Conservation (phyloP, 768 basidiomycete species). For the Aureoboletus auriporus region DNA sequence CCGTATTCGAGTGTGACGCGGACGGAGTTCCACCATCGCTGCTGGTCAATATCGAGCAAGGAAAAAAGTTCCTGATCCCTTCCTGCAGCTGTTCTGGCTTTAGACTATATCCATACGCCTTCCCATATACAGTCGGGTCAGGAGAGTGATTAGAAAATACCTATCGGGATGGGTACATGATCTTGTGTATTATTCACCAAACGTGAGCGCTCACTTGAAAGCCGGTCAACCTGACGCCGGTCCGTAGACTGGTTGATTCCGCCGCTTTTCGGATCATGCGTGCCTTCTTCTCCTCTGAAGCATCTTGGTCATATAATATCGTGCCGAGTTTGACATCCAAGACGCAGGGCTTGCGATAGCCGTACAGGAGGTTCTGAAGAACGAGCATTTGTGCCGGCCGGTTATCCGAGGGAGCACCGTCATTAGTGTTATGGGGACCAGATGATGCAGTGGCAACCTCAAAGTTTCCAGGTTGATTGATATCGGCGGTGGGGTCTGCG, state of each 20-base stretch:
- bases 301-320: conserved; percentile 69
- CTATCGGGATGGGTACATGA: conserved; percentile 34
- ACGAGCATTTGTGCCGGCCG: conserved; percentile 61
- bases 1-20: conserved; percentile 26
- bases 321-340: conserved; percentile 94
- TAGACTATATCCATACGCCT: conserved; percentile 76
- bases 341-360: conserved; percentile 78
- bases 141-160: conserved; percentile 64
- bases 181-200: background rate
- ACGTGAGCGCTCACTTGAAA: conserved; percentile 70
- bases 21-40: conserved; percentile 2
- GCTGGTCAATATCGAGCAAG: conserved; percentile 33
- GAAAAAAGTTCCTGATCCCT: conserved; percentile 81
- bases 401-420: background rate
- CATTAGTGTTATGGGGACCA: background rate
- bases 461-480: conserved; percentile 14
- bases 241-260: conserved; percentile 67
- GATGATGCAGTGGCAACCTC: conserved; percentile 48
- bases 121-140: conserved; percentile 60
- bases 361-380: conserved; percentile 74
- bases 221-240: conserved; percentile 82
- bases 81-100: conserved; percentile 62
- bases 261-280: conserved; percentile 73
- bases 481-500: conserved; percentile 9
- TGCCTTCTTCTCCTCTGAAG: conserved; percentile 66